Percentiles rank a stretch among this genome's conserved stretches.
phyloP scores from a whole-genome alignment of 768 basidiomycete genomes.

The Pisolithus tinctorius region DNA sequence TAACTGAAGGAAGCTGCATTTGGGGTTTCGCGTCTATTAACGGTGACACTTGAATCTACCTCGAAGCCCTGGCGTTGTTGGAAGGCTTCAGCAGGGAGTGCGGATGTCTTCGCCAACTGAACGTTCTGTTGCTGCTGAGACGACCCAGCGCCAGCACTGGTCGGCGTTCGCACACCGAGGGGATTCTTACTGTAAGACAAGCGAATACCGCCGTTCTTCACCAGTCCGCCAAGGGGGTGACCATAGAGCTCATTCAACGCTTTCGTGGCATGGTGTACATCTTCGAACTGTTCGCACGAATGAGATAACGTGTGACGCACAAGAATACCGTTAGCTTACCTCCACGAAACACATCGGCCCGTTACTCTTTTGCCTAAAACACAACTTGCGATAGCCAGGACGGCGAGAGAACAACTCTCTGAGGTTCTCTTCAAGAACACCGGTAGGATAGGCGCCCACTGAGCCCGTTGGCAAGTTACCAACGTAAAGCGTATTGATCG shows the following conservation, averaged over 20 bases:
- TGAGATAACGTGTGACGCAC: neutral
- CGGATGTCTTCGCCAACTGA: constrained; percentile 18
- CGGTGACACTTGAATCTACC: constrained; percentile 13
- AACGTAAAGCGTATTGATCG: constrained; percentile 99
- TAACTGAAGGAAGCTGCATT: constrained; percentile 24
- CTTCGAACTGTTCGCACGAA: constrained; percentile 64
- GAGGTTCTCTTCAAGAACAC: constrained; percentile 82
- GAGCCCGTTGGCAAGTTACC: constrained; percentile 88
- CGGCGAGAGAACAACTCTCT: constrained; percentile 74
- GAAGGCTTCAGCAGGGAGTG: constrained; percentile 23
- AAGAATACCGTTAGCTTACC: constrained; percentile 36
- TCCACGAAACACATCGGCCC: constrained; percentile 99
- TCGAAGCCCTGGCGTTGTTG: constrained; percentile 27
- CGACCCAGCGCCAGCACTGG: constrained; percentile 36
- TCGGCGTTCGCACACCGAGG: constrained; percentile 83
- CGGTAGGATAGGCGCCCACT: constrained; percentile 67
- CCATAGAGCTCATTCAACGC: constrained; percentile 91
- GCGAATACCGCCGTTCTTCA: constrained; percentile 94
- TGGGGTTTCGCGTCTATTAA: constrained; percentile 19
- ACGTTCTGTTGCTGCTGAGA: constrained; percentile 19
- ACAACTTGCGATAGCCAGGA: constrained; percentile 85
- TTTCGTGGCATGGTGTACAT: constrained; percentile 74
- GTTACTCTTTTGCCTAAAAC: constrained; percentile 93
- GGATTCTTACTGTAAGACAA: constrained; percentile 98
- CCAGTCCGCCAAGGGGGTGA: constrained; percentile 80